Evolutionary conservation across 768 basidiomycete species (phyloP).

Genomic region (Lactarius akahatsu): DNA sequence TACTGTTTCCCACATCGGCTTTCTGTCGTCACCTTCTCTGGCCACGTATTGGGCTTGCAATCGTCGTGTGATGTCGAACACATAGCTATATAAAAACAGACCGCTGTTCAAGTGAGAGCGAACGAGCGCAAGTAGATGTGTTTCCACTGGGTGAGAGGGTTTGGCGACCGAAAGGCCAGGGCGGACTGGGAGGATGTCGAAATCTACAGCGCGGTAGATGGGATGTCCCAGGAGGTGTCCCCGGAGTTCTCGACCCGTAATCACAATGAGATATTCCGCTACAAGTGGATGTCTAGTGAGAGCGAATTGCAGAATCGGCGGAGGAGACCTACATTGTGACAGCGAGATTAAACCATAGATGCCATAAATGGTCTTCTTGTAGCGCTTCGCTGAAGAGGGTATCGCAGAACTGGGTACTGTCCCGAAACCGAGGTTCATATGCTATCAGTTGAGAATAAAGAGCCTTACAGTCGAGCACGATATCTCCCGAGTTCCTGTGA

Average conservation of each 20-base stretch:
- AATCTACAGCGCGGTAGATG: conserved; percentile 87
- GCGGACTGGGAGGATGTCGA: conserved; percentile 85
- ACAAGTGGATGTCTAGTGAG: conserved; percentile 10
- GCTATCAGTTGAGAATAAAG: conserved; percentile 10
- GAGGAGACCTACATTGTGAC: conserved; percentile 56
- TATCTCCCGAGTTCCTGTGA: conserved; percentile 71
- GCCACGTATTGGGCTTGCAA: conserved; percentile 78
- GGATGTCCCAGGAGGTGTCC: conserved; percentile 82
- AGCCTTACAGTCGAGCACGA: conserved; percentile 63
- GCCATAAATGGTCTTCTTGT: conserved; percentile 67
- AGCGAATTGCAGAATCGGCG: background rate
- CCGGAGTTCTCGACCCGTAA: conserved; percentile 78
- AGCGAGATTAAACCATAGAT: conserved; percentile 77
- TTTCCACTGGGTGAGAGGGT: conserved; percentile 83
- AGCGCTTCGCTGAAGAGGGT: conserved; percentile 56
- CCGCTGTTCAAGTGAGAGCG: conserved; percentile 79
- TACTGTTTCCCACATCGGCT: conserved; percentile 77
- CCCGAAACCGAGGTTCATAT: background rate
- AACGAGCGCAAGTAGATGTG: conserved; percentile 81
- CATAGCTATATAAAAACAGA: conserved; percentile 88
- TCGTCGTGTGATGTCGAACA: conserved; percentile 83
- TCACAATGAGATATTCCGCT: conserved; percentile 93
- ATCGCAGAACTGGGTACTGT: conserved; percentile 33
- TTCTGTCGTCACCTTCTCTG: conserved; percentile 50
- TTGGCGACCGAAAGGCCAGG: conserved; percentile 63